Base-by-base conservation (phyloP, 371 early-diverging fungal species). In the Vittaforma corneae region DNA sequence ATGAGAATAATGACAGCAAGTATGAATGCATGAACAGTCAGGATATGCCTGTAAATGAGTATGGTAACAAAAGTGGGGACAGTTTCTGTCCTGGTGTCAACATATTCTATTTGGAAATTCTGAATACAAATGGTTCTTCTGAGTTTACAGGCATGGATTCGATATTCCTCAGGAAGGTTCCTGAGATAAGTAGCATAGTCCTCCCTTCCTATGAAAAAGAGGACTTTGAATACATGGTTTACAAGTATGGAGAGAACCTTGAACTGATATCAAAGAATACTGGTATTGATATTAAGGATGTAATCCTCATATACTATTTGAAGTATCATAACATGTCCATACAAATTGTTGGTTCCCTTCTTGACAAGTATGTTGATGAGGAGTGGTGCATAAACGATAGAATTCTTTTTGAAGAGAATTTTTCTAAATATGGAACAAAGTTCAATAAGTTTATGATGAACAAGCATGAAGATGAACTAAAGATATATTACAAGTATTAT, bases 221-320 rank as follows among this genome's bases (percentile, higher is more conserved):
- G 4, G 57, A 56, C 14, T 56, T 56, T 42, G 40, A 5, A 38
- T 56, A 56, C 28, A 18, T 42, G 4, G 40, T 56, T 4, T 56
- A 37, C 9, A 37, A 37, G 26, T 56, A 22, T 42, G 26, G 29
- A n/a, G 42, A 56, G 16, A 42, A 56, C 22, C 42, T 56, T 3
- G 24, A 14, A 14, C 6, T 2, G 37, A 56, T 56, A 4, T 2
- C 35, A 4, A 56, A 24, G 16, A 20, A 56, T 29, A 2, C 40
- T 18, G 40, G 26, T n/a, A 38, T 56, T 35, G 6, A 5, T 4
- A 33, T 56, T 2, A 2, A 56, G 18, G 4, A 56, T 4, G 57
- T 35, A 35, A 56, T 56, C 22, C 29, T 56, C 2, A 11, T 56
- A 35, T 56, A 35, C 57, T 38, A 56, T 42, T 2, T 22, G 4